Evolutionary conservation across 345 rosid species (phyloP), one percentile per base, ranked within the genome.

Genomic region (Psidium guajava): DNA sequence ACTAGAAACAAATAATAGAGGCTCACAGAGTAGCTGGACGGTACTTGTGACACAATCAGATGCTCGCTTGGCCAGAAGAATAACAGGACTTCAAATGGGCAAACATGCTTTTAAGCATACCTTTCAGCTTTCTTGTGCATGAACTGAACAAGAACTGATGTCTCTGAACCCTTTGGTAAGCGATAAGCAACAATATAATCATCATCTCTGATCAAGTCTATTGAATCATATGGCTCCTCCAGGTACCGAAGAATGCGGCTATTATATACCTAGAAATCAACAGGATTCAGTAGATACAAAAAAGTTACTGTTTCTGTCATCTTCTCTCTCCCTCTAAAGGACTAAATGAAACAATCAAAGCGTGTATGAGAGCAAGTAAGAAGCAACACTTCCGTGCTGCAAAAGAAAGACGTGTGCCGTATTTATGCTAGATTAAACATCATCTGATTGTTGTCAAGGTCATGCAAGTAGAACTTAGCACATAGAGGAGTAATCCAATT

Each of bases 101-200:
- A 25, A 56, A 40, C 82, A 28, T 8, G 25, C 21, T 57, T 61
- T 42, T 27, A 73, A 54, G 86, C 93, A 84, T 87, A 93, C 96
- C 83, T 88, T 89, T 88, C 92, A 87, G 55, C 81, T 64, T 54
- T 89, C 83, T 85, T 85, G 83, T 94, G 94, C 86, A 87, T 86
- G 88, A 93, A 94, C 52, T 92, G 91, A 57, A 92, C 87, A 83
- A 92, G 86, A 44, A 92, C 89, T 42, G 82, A 83, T 58, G 85
- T 83, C 85, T 90, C 91, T n/a, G 82, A 80, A 81, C 83, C 89
- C 89, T 92, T 92, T 52, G 89, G 91, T 61, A 94, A 88, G 40
- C 95, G 89, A 89, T 93, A 93, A 81, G 94, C 94, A 82, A 93
- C 93, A 56, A 94, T 89, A 40, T 81, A 89, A 83, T 94, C 97